phyloP scores from a whole-genome alignment of 495 filamentous ascomycete species.

The Penicillium coffeae region DNA sequence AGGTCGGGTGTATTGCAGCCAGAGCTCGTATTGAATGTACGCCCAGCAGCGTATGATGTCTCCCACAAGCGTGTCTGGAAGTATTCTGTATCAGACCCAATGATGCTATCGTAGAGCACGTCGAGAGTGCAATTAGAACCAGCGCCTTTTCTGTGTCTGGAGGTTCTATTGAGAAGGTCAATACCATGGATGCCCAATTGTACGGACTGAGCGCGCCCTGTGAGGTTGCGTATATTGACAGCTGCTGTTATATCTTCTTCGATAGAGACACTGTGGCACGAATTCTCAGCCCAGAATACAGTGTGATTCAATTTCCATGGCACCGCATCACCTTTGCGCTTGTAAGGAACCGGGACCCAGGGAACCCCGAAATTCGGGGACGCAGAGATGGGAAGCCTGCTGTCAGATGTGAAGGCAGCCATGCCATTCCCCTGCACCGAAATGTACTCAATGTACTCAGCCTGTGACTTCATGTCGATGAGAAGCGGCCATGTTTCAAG shows the following conservation, averaged over 20 bases:
- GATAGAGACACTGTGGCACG: constrained; percentile 4
- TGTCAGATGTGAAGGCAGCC: not conserved
- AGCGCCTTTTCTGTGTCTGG: not conserved
- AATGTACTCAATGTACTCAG: constrained; percentile 8
- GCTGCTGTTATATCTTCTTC: no score
- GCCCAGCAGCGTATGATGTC: not conserved
- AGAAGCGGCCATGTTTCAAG: constrained; percentile 23
- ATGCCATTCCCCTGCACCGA: not conserved
- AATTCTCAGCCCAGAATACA: constrained; percentile 23
- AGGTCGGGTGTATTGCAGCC: not conserved
- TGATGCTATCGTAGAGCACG: not conserved
- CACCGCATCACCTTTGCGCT: constrained; percentile 4
- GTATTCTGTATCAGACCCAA: constrained; percentile 3
- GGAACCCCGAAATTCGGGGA: constrained; percentile 11
- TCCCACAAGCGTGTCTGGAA: not conserved
- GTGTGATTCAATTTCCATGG: constrained; percentile 17
- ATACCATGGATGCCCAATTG: not conserved
- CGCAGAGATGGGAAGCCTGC: not conserved
- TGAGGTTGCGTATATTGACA: not conserved
- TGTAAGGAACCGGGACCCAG: constrained; percentile 6
- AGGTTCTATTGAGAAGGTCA: not conserved
- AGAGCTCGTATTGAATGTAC: not conserved
- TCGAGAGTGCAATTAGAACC: not conserved
- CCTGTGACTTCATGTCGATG: constrained; percentile 14
- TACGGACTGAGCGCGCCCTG: not conserved